Conservation (phyloP, 2,329 filamentous ascomycete species). For the Neopestalotiopsis sp. region DNA sequence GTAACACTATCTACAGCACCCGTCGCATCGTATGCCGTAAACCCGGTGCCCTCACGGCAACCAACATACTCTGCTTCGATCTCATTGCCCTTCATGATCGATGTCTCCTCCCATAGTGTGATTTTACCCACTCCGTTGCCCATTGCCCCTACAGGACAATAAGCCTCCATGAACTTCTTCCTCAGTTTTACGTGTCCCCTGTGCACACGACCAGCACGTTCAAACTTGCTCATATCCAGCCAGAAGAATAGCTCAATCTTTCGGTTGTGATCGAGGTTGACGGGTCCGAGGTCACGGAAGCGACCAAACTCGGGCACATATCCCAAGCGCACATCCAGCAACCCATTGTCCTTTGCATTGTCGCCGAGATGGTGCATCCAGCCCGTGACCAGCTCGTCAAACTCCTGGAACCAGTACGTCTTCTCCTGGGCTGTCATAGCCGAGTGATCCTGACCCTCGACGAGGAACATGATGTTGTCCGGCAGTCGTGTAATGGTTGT, state of each 20-base stretch:
- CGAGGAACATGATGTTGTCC: neutral
- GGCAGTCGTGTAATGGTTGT: neutral
- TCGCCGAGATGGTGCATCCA: conserved; percentile 2
- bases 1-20: neutral
- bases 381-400: conserved; percentile 3
- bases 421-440: neutral
- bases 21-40: neutral
- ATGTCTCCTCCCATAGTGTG: neutral
- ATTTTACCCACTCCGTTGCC: neutral
- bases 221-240: neutral
- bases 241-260: neutral
- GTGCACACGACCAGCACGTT: neutral
- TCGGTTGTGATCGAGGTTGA: neutral
- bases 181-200: neutral
- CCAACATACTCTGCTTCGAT: conserved; percentile 4
- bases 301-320: neutral
- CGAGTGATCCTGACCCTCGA: neutral
- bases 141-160: neutral
- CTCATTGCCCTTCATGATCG: neutral
- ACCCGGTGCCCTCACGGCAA: neutral
- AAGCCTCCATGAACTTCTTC: conserved; percentile 2
- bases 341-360: neutral
- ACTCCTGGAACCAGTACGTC: neutral
- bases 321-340: neutral
- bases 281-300: neutral